Evolutionary conservation across 306 rosid genomes (phyloP).

Genomic region (Cucurbita pepo): DNA sequence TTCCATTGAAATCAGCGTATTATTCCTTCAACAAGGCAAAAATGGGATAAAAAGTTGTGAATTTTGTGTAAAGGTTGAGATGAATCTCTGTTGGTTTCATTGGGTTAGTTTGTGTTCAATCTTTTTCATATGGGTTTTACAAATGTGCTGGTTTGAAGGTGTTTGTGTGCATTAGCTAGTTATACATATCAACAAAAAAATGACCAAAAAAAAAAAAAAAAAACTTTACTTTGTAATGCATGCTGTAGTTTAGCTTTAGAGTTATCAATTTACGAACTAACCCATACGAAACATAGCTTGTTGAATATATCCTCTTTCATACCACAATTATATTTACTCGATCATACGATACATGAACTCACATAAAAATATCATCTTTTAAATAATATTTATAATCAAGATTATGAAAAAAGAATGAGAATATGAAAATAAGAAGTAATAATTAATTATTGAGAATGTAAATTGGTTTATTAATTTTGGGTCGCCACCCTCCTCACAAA

Average conservation of each 20-base stretch:
- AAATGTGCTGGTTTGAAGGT: background rate
- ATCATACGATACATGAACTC: background rate
- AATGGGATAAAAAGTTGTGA: background rate
- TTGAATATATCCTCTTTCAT: background rate
- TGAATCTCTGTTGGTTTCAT: background rate
- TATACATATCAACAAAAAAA: background rate
- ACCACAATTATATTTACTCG: too few relatives aligned
- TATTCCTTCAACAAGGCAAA: background rate
- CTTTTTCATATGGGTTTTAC: background rate
- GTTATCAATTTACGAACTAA: background rate
- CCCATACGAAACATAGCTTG: background rate
- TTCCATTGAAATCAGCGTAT: background rate
- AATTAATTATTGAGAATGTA: background rate
- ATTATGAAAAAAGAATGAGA: too few relatives aligned
- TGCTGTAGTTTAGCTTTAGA: conserved; percentile 1
- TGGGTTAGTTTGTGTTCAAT: background rate
- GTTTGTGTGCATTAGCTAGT: background rate
- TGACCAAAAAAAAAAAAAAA: too few relatives aligned
- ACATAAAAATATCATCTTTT: background rate
- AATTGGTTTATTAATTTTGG: background rate
- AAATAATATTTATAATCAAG: background rate
- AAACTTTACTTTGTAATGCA: background rate
- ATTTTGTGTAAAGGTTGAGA: background rate
- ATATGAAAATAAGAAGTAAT: too few relatives aligned
- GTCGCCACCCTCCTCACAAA: background rate